These are phyloP conservation scores for Acanthamoeba culbertsoni DNA, from an alignment of 208 protist species.

Conservation along the genomic window DNA sequence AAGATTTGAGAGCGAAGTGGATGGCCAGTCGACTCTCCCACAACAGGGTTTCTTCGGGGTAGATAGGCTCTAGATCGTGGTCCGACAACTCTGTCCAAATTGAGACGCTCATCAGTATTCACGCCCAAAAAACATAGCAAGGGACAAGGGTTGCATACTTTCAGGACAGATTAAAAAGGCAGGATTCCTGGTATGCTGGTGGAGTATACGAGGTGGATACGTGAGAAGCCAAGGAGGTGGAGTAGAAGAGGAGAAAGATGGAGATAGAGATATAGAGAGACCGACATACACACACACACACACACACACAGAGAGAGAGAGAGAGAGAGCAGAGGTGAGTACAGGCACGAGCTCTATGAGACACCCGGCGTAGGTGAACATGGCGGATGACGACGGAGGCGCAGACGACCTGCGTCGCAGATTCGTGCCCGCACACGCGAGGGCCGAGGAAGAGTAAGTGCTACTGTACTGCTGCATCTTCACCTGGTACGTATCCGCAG, in stretches of 20 bases:
- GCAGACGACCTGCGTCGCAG: background rate
- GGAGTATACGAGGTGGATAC: no score
- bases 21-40: conserved; percentile 1
- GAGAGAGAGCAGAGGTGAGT: background rate
- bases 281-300: no score
- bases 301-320: no score
- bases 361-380: background rate
- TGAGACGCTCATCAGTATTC: background rate
- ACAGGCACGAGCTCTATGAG: background rate
- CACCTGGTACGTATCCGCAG: background rate
- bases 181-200: background rate
- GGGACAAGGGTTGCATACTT: background rate
- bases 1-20: background rate
- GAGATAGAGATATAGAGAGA: no score
- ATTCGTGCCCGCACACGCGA: no score
- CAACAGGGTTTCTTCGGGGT: background rate
- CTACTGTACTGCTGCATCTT: no score
- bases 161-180: background rate
- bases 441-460: no score
- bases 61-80: background rate
- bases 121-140: background rate
- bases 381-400: no score
- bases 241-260: no score
- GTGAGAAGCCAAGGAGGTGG: no score
- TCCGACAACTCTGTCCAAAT: background rate